Evolutionary conservation across 306 rosid genomes (phyloP), one percentile per base, ranked within the genome.

Genomic region (Herpetospermum pedunculosum): DNA sequence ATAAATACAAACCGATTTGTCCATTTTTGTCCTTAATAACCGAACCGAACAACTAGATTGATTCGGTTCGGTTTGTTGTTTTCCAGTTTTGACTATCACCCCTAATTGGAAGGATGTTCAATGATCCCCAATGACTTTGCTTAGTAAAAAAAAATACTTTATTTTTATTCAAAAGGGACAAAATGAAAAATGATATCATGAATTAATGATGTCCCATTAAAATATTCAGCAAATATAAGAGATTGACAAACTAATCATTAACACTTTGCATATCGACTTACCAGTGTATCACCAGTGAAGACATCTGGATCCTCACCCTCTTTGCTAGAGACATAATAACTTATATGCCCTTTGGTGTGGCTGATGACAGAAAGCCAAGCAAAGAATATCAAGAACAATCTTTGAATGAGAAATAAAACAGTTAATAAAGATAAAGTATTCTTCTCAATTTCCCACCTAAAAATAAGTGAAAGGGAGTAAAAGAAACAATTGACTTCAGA

Each of bases 251-350:
- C 44, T 44, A 30, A 69, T 40, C 64, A 69, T 23, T 44, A 54
- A 55, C 52, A 43, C 28, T 32, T 41, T 50, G 48, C 50, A 71
- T n/a, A n/a, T 78, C 43, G 40, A 34, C 90, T 79, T 85, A 93
- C 98, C 88, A 93, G 71, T 59, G 97, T 91, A 84, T 93, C 98
- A 76, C 97, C 98, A 1, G 98, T 93, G 81, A 93, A 93, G 82
- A 93, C 98, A 72, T 90, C 91, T 4, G 86, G 96, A 44, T 86
- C 80, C 76, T 86, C 94, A 54, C 84, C 85, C 84, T 83, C 94
- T 80, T 87, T 87, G 82, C 85, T 75, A 35, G 92, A 83, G 48
- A 91, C 88, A 49, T 87, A 91, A 80, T 93, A 93, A 75, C 98
- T 89, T 76, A 93, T 85, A 83, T 91, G 98, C 74, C 97, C 98